phyloP scores from a whole-genome alignment of 2,329 filamentous ascomycete genomes.

The Exophiala xenobiotica region DNA sequence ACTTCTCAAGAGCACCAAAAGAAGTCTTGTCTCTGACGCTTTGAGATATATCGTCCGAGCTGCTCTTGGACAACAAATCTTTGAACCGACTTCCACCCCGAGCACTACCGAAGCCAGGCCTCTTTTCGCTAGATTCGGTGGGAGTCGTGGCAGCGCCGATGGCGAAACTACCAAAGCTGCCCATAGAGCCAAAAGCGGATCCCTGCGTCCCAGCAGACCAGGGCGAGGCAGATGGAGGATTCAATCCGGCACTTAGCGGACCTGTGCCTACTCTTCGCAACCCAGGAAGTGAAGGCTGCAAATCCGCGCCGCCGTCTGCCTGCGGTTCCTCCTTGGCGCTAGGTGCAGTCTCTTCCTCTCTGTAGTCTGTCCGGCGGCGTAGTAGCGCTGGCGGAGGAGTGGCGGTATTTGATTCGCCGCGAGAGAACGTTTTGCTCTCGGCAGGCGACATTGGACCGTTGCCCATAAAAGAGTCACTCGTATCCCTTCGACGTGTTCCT shows the following conservation, averaged over 20 bases:
- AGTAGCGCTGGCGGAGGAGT: constrained; percentile 61
- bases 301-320: constrained; percentile 42
- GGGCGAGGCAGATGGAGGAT: constrained; percentile 50
- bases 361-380: constrained; percentile 62
- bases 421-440: constrained; percentile 46
- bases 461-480: constrained; percentile 65
- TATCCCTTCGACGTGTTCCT: constrained; percentile 77
- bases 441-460: constrained; percentile 51
- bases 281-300: constrained; percentile 51
- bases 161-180: constrained; percentile 89
- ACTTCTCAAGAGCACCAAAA: constrained; percentile 52
- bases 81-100: constrained; percentile 82
- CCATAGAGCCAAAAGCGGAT: constrained; percentile 69
- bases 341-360: constrained; percentile 45
- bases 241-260: constrained; percentile 52
- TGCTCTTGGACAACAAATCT: constrained; percentile 77
- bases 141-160: constrained; percentile 55
- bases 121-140: constrained; percentile 62
- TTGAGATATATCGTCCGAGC: constrained; percentile 60
- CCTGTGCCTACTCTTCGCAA: constrained; percentile 58
- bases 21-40: constrained; percentile 57
- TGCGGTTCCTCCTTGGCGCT: constrained; percentile 53
- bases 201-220: constrained; percentile 61
- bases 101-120: constrained; percentile 62
- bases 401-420: constrained; percentile 54